Evolutionary conservation across 169 alveolate genomes (phyloP), one percentile per base, ranked within the genome.

Genomic region (Theileria parva): DNA sequence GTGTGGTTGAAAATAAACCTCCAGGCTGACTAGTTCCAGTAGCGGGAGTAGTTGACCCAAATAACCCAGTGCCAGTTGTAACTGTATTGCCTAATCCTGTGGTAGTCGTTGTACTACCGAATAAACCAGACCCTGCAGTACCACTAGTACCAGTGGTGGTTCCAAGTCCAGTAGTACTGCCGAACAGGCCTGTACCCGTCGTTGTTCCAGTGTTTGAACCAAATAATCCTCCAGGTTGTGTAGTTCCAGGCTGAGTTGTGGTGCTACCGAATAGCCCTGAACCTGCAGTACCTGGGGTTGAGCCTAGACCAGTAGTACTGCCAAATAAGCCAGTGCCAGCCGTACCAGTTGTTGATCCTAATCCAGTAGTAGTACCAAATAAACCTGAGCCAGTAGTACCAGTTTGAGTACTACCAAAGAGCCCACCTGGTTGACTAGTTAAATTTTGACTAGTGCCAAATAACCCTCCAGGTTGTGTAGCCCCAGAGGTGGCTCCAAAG

Each of bases 261-360:
- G 85, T 37, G 53, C 12, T 17, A 4, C 88, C 88, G 32, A 80
- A 80, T 8, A 73, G 19, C 8, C 81, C 77, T 11, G 64, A 21
- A 19, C 75, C 67, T 25, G 67, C 30, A 17, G 75, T 72, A 37
- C 69, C 66, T 6, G 81, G 57, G n/a, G 66, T 71, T 34, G 50
- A 65, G 27, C 30, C 69, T n/a, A 9, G 2, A 27, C 8, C 17
- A 37, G 27, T 3, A 7, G 75, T 34, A 28, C 64, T 19, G 27
- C 80, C 81, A 4, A 68, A 68, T 5, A 78, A 32, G 6, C 65
- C 75, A 2, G 69, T 15, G 1, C 77, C 70, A 11, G 63, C 48
- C 12, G 50, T 32, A 5, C 73, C 53, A 19, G 32, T 19, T n/a
- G 51, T 9, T 2, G 60, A 9, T 27, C 50, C 51, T 4, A 25